Evolutionary conservation across 176 grass and related monocot species (phyloP), one percentile per base, ranked within the genome.

Genomic region (Otatea glauca): DNA sequence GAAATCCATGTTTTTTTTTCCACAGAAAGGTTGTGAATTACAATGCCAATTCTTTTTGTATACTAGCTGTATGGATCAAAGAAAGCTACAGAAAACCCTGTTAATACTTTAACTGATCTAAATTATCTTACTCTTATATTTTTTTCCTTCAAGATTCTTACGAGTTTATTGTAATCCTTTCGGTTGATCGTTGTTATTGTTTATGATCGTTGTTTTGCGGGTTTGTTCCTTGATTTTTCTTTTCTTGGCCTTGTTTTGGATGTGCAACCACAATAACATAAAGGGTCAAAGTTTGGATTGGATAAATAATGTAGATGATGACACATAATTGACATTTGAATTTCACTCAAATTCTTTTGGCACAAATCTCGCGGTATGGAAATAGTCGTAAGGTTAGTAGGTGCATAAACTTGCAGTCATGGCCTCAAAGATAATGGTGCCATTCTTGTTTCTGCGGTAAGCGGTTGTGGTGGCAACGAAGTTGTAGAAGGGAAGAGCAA

Each of bases 91-190:
- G 29, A 43, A 6, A 73, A 24, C 37, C 48, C 0, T 70, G 71
- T 49, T 27, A 58, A 82, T 82, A 75, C 38, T 74, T 81, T 74
- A 60, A 10, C 81, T 66, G 24, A 58, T 67, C 66, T 11, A 60
- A 58, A 68, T 0, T 9, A 45, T 78, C 0, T n/a, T 41, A 2
- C 34, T 54, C 16, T 13, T 61, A 18, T 6, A n/a, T 37, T 76
- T 32, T 21, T 24, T 53, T 4, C 15, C 25, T 18, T 35, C 0
- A 49, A 65, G 44, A 39, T 51, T 49, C 3, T 24, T 15, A 50
- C 13, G 10, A 65, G 9, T 3, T n/a, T 37, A 38, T 39, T 75
- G 17, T 21, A 35, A 21, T 32, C 17, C 51, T 54, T 17, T 74
- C 27, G 11, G 44, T 14, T 72, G 68, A 29, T 43, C 7, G 20